Conservation (phyloP, 129 eudicot species). For the Escallonia rubra region DNA sequence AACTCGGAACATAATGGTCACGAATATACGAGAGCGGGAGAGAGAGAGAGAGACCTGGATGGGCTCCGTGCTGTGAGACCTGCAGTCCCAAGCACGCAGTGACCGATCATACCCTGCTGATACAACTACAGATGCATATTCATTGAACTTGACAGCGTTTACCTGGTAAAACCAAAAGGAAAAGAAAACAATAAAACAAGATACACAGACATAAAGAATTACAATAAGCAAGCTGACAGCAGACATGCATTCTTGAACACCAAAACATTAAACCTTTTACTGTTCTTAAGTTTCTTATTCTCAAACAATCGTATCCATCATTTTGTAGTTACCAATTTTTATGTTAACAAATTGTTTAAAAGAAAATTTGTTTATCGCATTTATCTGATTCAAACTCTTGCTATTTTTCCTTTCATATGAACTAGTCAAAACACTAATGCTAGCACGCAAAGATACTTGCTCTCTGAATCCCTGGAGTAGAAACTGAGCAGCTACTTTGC, state of each 20-base stretch:
- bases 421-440: no score
- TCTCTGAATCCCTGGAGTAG: no score
- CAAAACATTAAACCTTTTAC: no score
- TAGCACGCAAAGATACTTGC: no score
- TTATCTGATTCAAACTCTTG: no score
- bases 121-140: constrained; percentile 78
- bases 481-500: no score
- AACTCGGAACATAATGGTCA: neutral
- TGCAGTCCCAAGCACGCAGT: constrained; percentile 94
- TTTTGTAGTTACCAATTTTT: no score
- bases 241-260: no score
- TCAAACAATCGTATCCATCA: no score
- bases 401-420: no score
- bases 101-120: constrained; percentile 98
- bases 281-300: no score
- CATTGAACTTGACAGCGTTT: constrained; percentile 96
- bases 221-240: no score
- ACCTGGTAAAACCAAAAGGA: constrained; percentile 47
- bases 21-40: neutral
- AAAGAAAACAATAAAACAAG: neutral
- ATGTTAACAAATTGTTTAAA: neutral
- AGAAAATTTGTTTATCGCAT: neutral
- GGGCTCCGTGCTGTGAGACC: constrained; percentile 97
- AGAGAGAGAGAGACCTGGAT: constrained; percentile 55
- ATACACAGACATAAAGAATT: neutral